Conservation (phyloP, 768 basidiomycete species). For the Rhodotorula taiwanensis region DNA sequence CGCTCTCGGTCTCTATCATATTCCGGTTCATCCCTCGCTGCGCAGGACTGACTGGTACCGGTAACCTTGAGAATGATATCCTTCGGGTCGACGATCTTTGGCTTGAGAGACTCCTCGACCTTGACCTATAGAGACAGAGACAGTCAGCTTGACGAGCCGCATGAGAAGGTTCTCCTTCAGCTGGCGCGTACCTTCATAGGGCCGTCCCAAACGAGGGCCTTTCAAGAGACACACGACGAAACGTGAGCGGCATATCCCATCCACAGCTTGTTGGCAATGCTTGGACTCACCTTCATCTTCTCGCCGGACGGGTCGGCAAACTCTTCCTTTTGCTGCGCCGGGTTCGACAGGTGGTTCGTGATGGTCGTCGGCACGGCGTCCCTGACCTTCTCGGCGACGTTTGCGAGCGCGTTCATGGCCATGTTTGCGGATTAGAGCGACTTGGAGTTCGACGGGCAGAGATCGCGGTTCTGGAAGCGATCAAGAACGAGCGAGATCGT, state of each 20-base stretch:
- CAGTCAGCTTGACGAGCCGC: too few species aligned
- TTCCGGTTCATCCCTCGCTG: too few species aligned
- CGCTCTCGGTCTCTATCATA: too few species aligned
- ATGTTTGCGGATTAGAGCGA: not conserved
- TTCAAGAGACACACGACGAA: too few species aligned
- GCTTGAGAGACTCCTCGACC: constrained; percentile 30
- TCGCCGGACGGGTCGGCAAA: constrained; percentile 25
- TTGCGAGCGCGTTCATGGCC: constrained; percentile 26
- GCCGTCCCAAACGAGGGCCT: constrained; percentile 26
- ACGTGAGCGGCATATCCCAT: too few species aligned
- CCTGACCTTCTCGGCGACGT: constrained; percentile 7
- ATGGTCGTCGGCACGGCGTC: not conserved
- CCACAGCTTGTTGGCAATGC: too few species aligned
- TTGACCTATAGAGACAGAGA: not conserved
- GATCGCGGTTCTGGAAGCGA: not conserved
- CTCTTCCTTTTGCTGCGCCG: not conserved
- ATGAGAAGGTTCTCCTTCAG: too few species aligned
- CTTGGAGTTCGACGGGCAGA: not conserved
- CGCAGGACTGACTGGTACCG: constrained; percentile 63
- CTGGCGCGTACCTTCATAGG: constrained; percentile 9
- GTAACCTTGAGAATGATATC: constrained; percentile 71
- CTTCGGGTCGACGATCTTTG: constrained; percentile 59
- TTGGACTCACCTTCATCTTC: constrained; percentile 24
- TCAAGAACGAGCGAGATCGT: too few species aligned
- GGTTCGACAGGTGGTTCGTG: constrained; percentile 13